These are phyloP conservation scores for Leishmania arabica DNA, from an alignment of 208 protist species.

Conservation along the genomic window DNA sequence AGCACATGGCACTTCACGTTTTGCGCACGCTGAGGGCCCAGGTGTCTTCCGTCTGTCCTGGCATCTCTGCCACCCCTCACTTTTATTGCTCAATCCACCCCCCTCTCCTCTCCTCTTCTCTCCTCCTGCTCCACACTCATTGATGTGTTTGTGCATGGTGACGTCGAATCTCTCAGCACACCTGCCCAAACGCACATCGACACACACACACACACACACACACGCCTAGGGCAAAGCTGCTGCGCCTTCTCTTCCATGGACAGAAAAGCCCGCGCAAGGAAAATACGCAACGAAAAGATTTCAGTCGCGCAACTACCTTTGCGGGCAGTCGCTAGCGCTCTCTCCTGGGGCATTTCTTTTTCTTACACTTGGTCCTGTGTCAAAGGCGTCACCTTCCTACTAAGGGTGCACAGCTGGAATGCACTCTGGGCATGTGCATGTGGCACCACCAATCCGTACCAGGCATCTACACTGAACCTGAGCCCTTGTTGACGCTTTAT, in stretches of 20 bases:
- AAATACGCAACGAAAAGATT: background rate
- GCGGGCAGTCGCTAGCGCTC: background rate
- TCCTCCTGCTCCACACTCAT: constrained; percentile 3
- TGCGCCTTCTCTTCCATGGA: background rate
- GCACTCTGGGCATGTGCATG: background rate
- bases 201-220: background rate
- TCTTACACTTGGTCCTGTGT: background rate
- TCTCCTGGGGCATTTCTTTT: background rate
- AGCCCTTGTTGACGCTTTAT: background rate
- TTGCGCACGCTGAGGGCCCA: background rate
- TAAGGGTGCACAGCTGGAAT: background rate
- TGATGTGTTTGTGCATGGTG: background rate
- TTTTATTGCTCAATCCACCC: background rate
- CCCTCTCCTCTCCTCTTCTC: background rate
- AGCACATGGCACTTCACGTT: background rate
- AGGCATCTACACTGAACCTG: background rate
- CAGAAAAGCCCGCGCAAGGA: background rate
- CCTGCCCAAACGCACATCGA: background rate
- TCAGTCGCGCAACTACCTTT: background rate
- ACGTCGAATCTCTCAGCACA: background rate
- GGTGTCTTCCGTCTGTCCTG: background rate
- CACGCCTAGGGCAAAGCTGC: background rate
- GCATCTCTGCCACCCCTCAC: background rate
- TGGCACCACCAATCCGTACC: background rate
- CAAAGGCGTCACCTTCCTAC: background rate